A percentile compares a stretch with the other conserved stretches of the same genome.
Evolutionary conservation across 352 stramenopile genomes (phyloP).

Genomic region (Globisporangium orthogonon): DNA sequence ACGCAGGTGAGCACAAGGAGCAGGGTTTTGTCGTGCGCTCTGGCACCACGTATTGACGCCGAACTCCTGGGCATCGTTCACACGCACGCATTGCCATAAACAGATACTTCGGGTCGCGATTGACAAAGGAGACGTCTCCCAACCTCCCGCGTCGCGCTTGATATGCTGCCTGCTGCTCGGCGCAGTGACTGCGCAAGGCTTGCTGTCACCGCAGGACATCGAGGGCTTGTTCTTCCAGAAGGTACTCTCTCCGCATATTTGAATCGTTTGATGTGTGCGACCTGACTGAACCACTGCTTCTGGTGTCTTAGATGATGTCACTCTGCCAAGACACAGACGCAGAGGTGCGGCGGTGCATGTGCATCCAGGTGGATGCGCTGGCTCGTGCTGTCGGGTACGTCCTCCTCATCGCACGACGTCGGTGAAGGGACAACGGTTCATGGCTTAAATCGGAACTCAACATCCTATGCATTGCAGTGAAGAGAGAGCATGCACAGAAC

Average conservation of each 20-base stretch:
- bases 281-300: too few species aligned
- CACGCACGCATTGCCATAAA: too few species aligned
- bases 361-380: slow-evolving; percentile 70
- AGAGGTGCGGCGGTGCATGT: slow-evolving; percentile 81
- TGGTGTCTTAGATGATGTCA: slow-evolving; percentile 57
- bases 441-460: too few species aligned
- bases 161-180: slow-evolving; percentile 74
- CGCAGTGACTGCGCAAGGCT: slow-evolving; percentile 59
- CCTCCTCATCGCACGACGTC: neutral
- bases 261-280: neutral
- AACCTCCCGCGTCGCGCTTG: slow-evolving; percentile 64
- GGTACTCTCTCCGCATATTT: slow-evolving; percentile 19
- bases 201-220: slow-evolving; percentile 65
- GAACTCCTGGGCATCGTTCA: too few species aligned
- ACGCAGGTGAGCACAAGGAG: slow-evolving; percentile 37
- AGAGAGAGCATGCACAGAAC: slow-evolving; percentile 50
- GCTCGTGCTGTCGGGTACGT: slow-evolving; percentile 57
- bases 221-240: slow-evolving; percentile 81
- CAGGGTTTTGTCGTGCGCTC: neutral
- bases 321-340: slow-evolving; percentile 81
- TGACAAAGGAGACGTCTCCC: slow-evolving; percentile 78
- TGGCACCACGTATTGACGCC: too few species aligned
- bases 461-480: slow-evolving; percentile 25
- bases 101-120: slow-evolving; percentile 81
- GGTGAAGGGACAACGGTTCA: too few species aligned